Conservation (phyloP, 108 stramenopile species). For the Cyclotella baltica region DNA sequence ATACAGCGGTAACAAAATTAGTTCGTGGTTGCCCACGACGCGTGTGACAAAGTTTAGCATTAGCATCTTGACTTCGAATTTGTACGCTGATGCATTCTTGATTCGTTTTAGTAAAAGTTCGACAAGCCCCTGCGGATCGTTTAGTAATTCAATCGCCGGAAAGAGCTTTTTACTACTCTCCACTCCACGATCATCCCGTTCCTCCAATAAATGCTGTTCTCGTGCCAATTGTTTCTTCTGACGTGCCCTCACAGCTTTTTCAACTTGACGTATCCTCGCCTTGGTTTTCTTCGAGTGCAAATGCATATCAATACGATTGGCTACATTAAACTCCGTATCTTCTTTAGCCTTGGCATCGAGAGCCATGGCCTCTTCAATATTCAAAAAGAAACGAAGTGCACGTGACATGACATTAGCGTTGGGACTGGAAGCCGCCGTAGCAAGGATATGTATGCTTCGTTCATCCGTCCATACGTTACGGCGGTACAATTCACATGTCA, state of each 20-base stretch:
- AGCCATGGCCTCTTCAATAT: constrained; percentile 94
- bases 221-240: constrained; percentile 69
- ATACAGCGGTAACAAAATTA: constrained; percentile 92
- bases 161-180: constrained; percentile 75
- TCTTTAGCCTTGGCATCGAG: constrained; percentile 79
- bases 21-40: constrained; percentile 93
- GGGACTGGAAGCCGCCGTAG: constrained; percentile 69
- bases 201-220: constrained; percentile 59
- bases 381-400: constrained; percentile 96
- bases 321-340: constrained; percentile 77
- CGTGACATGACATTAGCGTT: constrained; percentile 72
- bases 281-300: constrained; percentile 85
- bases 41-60: constrained; percentile 97
- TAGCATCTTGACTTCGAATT: constrained; percentile 92
- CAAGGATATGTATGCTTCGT: constrained; percentile 94
- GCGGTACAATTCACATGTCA: constrained; percentile 94
- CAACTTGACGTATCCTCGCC: constrained; percentile 50
- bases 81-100: constrained; percentile 66
- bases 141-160: constrained; percentile 95
- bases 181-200: constrained; percentile 70
- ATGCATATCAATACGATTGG: constrained; percentile 75
- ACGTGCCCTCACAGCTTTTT: constrained; percentile 70
- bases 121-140: constrained; percentile 95
- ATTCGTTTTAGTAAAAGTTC: constrained; percentile 88
- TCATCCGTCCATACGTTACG: constrained; percentile 97